Conservation (phyloP, 306 rosid species). For the Glycine latifolia region DNA sequence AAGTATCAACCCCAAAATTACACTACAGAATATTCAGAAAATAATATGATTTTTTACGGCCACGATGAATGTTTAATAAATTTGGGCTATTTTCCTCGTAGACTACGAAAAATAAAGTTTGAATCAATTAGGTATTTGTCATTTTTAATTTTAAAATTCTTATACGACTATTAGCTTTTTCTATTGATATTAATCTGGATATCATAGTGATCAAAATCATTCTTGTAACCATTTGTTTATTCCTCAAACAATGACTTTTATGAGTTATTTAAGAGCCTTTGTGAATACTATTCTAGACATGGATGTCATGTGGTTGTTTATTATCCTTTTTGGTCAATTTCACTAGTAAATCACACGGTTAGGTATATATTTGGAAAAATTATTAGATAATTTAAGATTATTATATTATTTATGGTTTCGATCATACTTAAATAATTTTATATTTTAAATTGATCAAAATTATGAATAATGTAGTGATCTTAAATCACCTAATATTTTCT, state of each 20-base stretch:
- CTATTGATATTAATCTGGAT: background rate
- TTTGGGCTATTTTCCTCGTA: background rate
- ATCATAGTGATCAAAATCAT: background rate
- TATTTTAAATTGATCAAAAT: no score
- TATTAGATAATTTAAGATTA: no score
- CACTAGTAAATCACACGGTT: background rate
- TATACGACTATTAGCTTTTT: background rate
- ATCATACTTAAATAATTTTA: no score
- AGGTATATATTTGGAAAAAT: no score
- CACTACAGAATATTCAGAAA: background rate
- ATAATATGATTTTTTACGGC: background rate
- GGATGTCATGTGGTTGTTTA: background rate
- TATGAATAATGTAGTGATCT: no score
- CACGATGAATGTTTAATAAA: background rate
- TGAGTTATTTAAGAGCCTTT: background rate
- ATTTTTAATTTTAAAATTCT: background rate
- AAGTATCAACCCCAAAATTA: background rate
- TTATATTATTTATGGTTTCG: no score
- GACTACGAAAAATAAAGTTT: background rate
- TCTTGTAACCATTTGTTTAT: background rate
- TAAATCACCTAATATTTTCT: no score
- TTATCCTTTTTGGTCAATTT: background rate
- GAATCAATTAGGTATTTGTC: slow-evolving; percentile 1
- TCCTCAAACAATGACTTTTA: background rate
- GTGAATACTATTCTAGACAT: background rate